Percentiles rank a stretch among this genome's conserved stretches.
These are phyloP conservation scores for Aspergillus flavus DNA, from an alignment of 2,329 filamentous ascomycete genomes.

Conservation along the genomic window DNA sequence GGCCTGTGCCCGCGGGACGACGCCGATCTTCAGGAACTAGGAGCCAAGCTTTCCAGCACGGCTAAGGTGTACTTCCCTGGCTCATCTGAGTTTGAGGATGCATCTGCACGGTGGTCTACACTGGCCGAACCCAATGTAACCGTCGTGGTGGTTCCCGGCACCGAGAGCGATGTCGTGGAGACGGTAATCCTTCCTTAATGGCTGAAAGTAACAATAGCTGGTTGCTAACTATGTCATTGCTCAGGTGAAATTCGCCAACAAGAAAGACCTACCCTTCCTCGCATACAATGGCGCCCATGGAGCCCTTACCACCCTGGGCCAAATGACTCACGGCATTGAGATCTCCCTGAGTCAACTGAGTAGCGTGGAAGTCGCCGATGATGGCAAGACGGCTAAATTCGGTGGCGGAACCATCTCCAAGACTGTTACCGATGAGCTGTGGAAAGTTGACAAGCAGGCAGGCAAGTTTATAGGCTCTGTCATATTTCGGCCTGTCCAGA, in stretches of 20 bases:
- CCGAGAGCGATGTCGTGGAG: conserved; percentile 53
- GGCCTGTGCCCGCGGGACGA: conserved; percentile 9
- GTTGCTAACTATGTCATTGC: neutral
- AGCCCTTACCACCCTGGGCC: conserved; percentile 51
- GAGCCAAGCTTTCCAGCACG: conserved; percentile 33
- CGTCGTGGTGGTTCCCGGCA: conserved; percentile 52
- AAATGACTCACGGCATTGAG: conserved; percentile 54
- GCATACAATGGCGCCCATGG: conserved; percentile 58
- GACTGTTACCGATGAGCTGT: conserved; percentile 51
- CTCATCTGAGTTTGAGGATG: conserved; percentile 41
- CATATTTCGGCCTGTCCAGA: fast-evolving
- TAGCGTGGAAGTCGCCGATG: conserved; percentile 40
- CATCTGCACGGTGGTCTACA: conserved; percentile 51
- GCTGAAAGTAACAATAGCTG: neutral
- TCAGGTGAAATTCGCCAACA: conserved; percentile 54
- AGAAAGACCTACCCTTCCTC: conserved; percentile 53
- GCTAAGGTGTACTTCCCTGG: conserved; percentile 50
- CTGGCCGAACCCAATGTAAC: conserved; percentile 48
- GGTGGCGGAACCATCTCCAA: conserved; percentile 54
- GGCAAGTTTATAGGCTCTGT: neutral
- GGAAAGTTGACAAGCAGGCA: conserved; percentile 54
- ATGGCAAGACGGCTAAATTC: conserved; percentile 51
- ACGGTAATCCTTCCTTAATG: conserved; percentile 38
- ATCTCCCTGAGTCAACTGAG: conserved; percentile 53
- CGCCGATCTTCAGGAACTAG: conserved; percentile 21